These are phyloP conservation scores for Penicillium sumatraense DNA, from an alignment of 2,329 filamentous ascomycete genomes.

Conservation along the genomic window DNA sequence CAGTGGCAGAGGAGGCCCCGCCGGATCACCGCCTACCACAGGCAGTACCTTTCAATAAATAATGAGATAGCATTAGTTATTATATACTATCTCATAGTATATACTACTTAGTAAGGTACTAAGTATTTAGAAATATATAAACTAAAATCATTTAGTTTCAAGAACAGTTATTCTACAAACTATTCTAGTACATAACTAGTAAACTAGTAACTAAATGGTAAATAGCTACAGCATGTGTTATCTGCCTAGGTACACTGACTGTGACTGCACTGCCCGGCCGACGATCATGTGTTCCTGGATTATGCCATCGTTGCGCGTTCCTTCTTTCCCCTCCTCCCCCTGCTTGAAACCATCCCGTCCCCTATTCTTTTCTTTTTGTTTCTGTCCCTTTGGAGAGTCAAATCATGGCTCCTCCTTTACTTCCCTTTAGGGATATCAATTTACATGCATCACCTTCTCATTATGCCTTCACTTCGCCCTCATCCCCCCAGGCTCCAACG, in stretches of 20 bases:
- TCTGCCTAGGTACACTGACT: conserved; percentile 11
- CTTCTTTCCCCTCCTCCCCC: conserved; percentile 8
- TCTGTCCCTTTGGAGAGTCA: conserved; percentile 35
- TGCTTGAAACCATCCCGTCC: conserved; percentile 10
- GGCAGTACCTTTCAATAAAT: neutral
- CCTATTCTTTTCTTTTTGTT: conserved; percentile 2
- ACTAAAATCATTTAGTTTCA: no score
- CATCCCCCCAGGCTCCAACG: conserved; percentile 84
- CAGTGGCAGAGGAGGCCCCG: conserved; percentile 33
- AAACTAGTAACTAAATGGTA: neutral
- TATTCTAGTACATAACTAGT: no score
- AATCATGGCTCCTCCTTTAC: conserved; percentile 42
- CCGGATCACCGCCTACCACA: conserved; percentile 18
- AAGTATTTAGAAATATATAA: no score
- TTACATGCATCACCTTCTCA: conserved; percentile 88
- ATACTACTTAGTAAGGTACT: no score
- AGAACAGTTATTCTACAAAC: no score
- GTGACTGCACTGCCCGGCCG: conserved; percentile 11
- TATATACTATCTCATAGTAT: neutral
- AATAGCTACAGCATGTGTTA: no score
- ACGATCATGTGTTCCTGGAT: conserved; percentile 26
- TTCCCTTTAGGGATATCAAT: conserved; percentile 95
- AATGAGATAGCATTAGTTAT: neutral
- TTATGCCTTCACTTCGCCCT: conserved; percentile 96
- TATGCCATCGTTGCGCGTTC: conserved; percentile 10